Evolutionary conservation across 495 filamentous ascomycete genomes (phyloP), one percentile per base, ranked within the genome.

Genomic region (Pyrenopolyporus hunteri): DNA sequence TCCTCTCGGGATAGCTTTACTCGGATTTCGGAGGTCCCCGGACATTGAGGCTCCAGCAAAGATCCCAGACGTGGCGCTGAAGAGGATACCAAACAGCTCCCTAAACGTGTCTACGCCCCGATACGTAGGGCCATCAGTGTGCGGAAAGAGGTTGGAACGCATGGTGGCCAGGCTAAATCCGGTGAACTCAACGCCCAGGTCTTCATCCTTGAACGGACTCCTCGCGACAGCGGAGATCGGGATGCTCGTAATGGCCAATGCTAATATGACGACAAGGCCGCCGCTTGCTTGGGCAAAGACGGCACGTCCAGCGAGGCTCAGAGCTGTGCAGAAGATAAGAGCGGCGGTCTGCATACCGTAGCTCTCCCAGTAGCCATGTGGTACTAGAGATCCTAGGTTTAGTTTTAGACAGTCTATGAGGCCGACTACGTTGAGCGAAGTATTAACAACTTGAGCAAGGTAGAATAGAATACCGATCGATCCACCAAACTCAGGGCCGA

Each of bases 381-480:
- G 81, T 42, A 96, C 79, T 49, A 84, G 78, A 37, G 87, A 77
- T 0, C 90, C 90, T 66, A 93, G 85, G 58, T 94, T 93, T 52
- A 92, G 80, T 48, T 82, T 86, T 35, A 96, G 74, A 63, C 91
- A 94, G 70, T 94, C 89, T 57, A 96, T 83, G 52, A 96, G 79
- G 73, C 91, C 91, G 23, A 94, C 90, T 9, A 92, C 87, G 67
- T 96, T 96, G 82, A 96, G 87, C 11, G 88, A 89, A 2, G 91
- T 93, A 70, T 94, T 95, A 69, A 96, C 83, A 1, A 90, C 88
- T 59, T 88, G 87, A 11, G 91, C 90, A 11, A 95, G 75, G 68
- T 93, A 96, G 70, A 95, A 93, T 6, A 96, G 86, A n/a, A 95
- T 74, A 2, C 91, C 91, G 45, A 96, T 96, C 3, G 88, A 90